A percentile compares a stretch with the other conserved stretches of the same genome.
Conservation (phyloP, 2,329 filamentous ascomycete genomes). For the Aphanocladium album region DNA sequence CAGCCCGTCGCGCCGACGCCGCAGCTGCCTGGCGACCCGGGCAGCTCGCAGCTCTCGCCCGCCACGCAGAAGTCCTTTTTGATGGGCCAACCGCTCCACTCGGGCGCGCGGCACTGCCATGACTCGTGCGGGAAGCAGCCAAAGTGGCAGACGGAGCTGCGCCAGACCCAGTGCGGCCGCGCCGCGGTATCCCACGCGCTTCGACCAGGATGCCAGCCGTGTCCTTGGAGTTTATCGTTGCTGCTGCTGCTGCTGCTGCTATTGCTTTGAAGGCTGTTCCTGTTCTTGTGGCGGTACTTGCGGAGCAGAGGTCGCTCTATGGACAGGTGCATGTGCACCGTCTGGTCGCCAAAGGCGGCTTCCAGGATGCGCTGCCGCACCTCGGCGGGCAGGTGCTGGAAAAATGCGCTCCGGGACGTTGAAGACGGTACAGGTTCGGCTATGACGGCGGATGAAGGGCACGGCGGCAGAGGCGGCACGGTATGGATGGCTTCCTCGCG, state of each 20-base stretch:
- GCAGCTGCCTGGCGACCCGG: not conserved
- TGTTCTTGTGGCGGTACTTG: not conserved
- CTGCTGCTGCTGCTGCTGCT: not conserved
- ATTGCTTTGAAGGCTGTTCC: too few species aligned
- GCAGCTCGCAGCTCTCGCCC: not conserved
- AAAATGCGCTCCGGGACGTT: not conserved
- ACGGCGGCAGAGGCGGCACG: not conserved
- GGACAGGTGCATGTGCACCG: constrained; percentile 2
- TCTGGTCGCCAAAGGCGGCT: not conserved
- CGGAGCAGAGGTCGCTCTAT: not conserved
- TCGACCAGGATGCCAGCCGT: not conserved
- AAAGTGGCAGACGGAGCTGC: not conserved
- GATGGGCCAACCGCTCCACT: not conserved
- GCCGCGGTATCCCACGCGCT: not conserved
- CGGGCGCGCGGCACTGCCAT: not conserved
- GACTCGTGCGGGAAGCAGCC: not conserved
- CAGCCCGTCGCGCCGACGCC: not conserved
- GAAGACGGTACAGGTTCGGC: not conserved
- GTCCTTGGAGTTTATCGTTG: not conserved
- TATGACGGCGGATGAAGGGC: not conserved
- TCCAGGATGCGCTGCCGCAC: not conserved
- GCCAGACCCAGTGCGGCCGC: constrained; percentile 3
- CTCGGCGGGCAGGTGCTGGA: not conserved
- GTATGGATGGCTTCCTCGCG: not conserved
- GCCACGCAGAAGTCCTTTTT: not conserved